phyloP scores from a whole-genome alignment of 306 rosid species.

The barrel medic (Medicago truncatula) region MtrunA17r5.0-ANR NC_053042.1:39251001-39251500 shows the following conservation, averaged over 20 bases:
- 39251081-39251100: too few species aligned
- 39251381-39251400: neutral
- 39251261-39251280: slow-evolving; percentile 55
- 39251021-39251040: too few species aligned
- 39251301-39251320: slow-evolving; percentile 67
- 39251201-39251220: slow-evolving; percentile 94
- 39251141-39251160: slow-evolving; percentile 80
- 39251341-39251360: slow-evolving; percentile 60
- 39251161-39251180: slow-evolving; percentile 84
- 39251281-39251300: slow-evolving; percentile 56
- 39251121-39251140: slow-evolving; percentile 72
- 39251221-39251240: slow-evolving; percentile 72
- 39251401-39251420: too few species aligned
- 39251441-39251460: too few species aligned
- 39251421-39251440: too few species aligned
- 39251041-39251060: too few species aligned
- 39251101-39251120: slow-evolving; percentile 41
- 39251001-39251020: too few species aligned
- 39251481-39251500: too few species aligned
- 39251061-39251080: too few species aligned
- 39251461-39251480: too few species aligned
- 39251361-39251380: neutral
- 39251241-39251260: slow-evolving; percentile 56
- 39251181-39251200: slow-evolving; percentile 75
- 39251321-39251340: slow-evolving; percentile 69